These are phyloP conservation scores for Globisporangium cederbergense DNA, from an alignment of 352 stramenopile genomes.

Conservation along the genomic window DNA sequence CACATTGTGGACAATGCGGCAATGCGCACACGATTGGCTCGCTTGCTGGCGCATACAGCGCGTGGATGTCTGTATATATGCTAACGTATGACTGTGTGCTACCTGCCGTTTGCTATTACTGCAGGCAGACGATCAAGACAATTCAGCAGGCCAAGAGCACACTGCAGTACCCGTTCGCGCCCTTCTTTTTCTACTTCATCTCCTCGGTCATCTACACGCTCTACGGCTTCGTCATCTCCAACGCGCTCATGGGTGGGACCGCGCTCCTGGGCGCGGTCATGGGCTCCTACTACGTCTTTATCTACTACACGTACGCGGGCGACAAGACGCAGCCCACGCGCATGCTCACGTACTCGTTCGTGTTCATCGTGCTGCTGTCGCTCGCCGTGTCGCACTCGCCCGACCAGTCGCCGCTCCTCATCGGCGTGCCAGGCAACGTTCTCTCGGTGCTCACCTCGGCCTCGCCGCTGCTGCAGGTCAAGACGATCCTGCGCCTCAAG, in stretches of 20 bases:
- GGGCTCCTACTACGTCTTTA: slow-evolving; percentile 64
- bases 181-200: slow-evolving; percentile 85
- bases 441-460: slow-evolving; percentile 66
- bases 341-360: slow-evolving; percentile 43
- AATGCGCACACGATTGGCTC: neutral
- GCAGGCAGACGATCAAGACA: slow-evolving; percentile 54
- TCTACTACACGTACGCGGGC: slow-evolving; percentile 57
- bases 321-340: slow-evolving; percentile 39
- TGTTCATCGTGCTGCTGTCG: slow-evolving; percentile 48
- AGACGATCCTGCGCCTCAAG: slow-evolving; percentile 50
- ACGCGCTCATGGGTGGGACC: slow-evolving; percentile 55
- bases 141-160: slow-evolving; percentile 69
- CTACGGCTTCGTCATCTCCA: slow-evolving; percentile 62
- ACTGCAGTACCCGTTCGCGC: slow-evolving; percentile 73
- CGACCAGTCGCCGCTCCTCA: slow-evolving; percentile 58
- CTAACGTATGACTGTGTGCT: neutral
- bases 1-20: neutral
- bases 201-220: slow-evolving; percentile 82
- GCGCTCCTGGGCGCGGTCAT: slow-evolving; percentile 52
- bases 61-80: neutral
- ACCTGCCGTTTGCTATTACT: neutral
- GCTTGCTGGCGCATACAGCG: no score
- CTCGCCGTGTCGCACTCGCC: slow-evolving; percentile 43
- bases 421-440: slow-evolving; percentile 70
- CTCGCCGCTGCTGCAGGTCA: slow-evolving; percentile 69